Base-by-base conservation (phyloP, 306 rosid genomes). In the Sechiopsis laciniata region DNA sequence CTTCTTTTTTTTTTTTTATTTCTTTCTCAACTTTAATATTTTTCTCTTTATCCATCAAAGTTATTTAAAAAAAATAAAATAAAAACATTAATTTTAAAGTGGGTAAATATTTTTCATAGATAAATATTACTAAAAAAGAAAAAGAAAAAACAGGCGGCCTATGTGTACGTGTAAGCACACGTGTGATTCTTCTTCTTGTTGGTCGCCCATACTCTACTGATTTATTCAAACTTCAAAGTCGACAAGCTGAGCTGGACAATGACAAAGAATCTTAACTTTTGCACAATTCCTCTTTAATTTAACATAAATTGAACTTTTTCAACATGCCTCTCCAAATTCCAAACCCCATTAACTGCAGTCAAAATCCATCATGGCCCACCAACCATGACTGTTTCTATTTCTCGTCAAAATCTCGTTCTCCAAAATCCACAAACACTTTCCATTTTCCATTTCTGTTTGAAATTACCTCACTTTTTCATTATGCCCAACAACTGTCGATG, bases 321-420 rank as follows among this genome's bases (percentile, higher is more conserved):
- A 40, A 40, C 46, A 40, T 66, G 16, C 17, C 12, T 45, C 17
- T 20, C 40, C n/a, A 50, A 48, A 14, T 42, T 42, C 48, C 48
- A 42, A 40, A 42, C 48, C 8, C 26, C 73, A 48, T 69, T 69
- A 22, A 69, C 42, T 68, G 42, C 73, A 35, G 73, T 68, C 73
- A 68, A 68, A 48, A 37, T 48, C 10, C 46, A 35, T 4, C 42
- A 60, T 60, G 17, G 19, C 42, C 45, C 58, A 14, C 55, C 72
- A 13, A 14, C 58, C 37, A 14, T 19, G 21, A 69, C 73, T 50
- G 58, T 69, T 69, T 35, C 40, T 26, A 26, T 26, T 26, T 69
- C 58, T 69, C 32, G 73, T 69, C 73, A 69, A 69, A 46, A 50
- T 50, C 73, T 24, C 57, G 2, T 10, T 53, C n/a, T 46, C 58